phyloP scores from a whole-genome alignment of 768 basidiomycete species.

The Suillus cothurnatus region DNA sequence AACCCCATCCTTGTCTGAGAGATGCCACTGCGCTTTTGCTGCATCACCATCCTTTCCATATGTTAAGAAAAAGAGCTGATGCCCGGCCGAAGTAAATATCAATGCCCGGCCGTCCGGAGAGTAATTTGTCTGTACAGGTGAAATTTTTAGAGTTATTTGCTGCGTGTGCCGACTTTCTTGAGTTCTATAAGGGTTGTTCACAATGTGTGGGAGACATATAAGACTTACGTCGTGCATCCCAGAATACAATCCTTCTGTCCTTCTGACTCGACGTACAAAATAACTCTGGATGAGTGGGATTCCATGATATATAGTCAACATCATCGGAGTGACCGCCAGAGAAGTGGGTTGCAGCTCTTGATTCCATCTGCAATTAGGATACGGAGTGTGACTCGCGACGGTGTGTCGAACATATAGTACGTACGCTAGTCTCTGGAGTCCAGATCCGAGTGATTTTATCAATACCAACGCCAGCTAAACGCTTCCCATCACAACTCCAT shows the following conservation, averaged over 20 bases:
- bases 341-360: constrained; percentile 63
- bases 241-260: constrained; percentile 76
- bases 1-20: constrained; percentile 35
- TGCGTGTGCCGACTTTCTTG: constrained; percentile 73
- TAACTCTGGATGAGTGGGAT: constrained; percentile 80
- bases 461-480: constrained; percentile 78
- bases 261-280: constrained; percentile 81
- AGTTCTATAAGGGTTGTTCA: constrained; percentile 14
- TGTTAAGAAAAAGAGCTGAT: constrained; percentile 64
- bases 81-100: constrained; percentile 60
- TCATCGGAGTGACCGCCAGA: constrained; percentile 77
- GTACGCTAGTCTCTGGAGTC: constrained; percentile 76
- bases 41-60: constrained; percentile 56
- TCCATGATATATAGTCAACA: constrained; percentile 84
- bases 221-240: constrained; percentile 79
- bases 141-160: constrained; percentile 56
- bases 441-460: constrained; percentile 80
- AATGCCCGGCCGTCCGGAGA: constrained; percentile 71
- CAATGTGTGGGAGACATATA: neutral
- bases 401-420: constrained; percentile 25
- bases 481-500: constrained; percentile 85
- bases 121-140: constrained; percentile 68
- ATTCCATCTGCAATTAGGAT: constrained; percentile 58
- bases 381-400: neutral
- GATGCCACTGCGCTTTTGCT: constrained; percentile 51